Conservation (phyloP, 768 basidiomycete genomes). For the Tulasnella sp. region DNA sequence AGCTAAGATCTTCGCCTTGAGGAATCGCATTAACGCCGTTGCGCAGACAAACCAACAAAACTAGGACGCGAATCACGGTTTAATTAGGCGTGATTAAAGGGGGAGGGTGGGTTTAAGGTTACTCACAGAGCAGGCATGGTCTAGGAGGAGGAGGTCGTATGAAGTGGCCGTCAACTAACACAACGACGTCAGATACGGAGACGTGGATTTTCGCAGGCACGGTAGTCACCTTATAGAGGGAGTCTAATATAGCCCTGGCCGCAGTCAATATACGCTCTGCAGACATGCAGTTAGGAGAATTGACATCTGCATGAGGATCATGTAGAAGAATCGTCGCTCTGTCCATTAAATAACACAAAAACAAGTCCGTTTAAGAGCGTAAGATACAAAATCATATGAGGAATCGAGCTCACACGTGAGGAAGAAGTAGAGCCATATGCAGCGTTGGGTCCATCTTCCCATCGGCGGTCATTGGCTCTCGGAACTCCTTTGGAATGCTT, state of each 20-base stretch:
- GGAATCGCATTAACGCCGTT: constrained; percentile 53
- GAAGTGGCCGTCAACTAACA: constrained; percentile 48
- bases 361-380: no score
- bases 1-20: constrained; percentile 50
- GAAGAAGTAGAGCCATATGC: constrained; percentile 31
- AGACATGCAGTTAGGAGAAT: constrained; percentile 49
- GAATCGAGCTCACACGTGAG: constrained; percentile 20
- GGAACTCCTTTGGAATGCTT: constrained; percentile 48
- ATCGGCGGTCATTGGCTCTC: constrained; percentile 38
- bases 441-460: constrained; percentile 44
- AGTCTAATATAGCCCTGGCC: constrained; percentile 53
- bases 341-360: no score
- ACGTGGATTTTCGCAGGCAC: no score
- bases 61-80: constrained; percentile 28
- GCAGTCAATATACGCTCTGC: constrained; percentile 58
- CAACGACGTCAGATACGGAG: neutral
- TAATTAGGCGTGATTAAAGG: constrained; percentile 1
- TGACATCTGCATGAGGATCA: constrained; percentile 61
- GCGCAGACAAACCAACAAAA: constrained; percentile 64
- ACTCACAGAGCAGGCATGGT: constrained; percentile 57
- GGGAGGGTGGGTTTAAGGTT: neutral
- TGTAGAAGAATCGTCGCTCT: constrained; percentile 64
- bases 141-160: constrained; percentile 58
- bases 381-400: neutral
- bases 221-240: constrained; percentile 43